Evolutionary conservation across 441 rosid genomes (phyloP), one percentile per base, ranked within the genome.

Genomic region (Eruca vesicaria): DNA sequence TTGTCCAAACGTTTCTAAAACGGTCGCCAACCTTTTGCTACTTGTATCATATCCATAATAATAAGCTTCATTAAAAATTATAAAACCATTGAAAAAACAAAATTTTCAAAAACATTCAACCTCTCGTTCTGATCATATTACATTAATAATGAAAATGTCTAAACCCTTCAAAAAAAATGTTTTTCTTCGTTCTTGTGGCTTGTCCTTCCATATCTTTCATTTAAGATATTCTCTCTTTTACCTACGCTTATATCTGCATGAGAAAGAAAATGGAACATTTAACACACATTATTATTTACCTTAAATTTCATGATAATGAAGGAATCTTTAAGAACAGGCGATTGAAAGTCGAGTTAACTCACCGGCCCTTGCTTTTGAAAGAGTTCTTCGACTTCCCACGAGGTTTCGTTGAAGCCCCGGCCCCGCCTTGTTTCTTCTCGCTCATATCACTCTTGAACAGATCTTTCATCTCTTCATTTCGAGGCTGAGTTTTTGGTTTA

Each of bases 301-400:
- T 61, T 36, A 14, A 56, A 9, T 33, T 29, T 31, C 23, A 58
- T 32, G 60, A 20, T 57, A 21, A 43, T 6, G 53, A 45, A 45
- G n/a, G 50, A 43, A 57, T 9, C 18, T 1, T n/a, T 3, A 53
- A 29, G 41, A 56, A 56, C 14, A 9, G 29, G 31, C 1, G 35
- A 73, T 29, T 29, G 1, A 32, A 60, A 58, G 12, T 5, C 2
- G 35, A 12, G 5, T n/a, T 45, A 60, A 43, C 84, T 66, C 87
- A 96, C 98, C 99, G 86, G 69, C 90, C 86, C 81, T 96, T 93
- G 93, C 99, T 91, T 87, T 96, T 96, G 77, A 91, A 93, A 38
- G 94, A 89, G 78, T 84, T 86, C 84, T 85, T 88, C 20, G 98
- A 76, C 83, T 88, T 90, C 60, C 63, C 61, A 11, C 72, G 56